These are phyloP conservation scores for Olyra latifolia DNA, from an alignment of 176 grass and related monocot genomes.

Conservation along the genomic window DNA sequence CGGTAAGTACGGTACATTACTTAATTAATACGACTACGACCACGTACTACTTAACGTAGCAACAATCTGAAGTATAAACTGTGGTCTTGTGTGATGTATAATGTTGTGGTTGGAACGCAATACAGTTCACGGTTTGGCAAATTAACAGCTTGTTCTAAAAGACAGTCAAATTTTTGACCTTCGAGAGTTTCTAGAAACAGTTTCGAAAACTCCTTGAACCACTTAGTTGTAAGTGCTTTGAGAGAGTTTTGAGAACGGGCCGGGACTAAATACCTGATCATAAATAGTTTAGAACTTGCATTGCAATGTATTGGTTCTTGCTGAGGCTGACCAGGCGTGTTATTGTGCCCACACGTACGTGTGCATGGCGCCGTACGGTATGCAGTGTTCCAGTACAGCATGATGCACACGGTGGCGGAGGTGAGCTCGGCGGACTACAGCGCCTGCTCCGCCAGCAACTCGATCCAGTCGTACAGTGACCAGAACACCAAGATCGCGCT, in stretches of 20 bases:
- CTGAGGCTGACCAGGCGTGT: background rate
- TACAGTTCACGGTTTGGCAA: too few species aligned
- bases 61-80: background rate
- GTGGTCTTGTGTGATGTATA: background rate
- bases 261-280: too few species aligned
- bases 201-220: too few species aligned
- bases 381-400: slow-evolving; percentile 78
- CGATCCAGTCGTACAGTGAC: slow-evolving; percentile 73
- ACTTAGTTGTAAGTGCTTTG: too few species aligned
- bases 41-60: too few species aligned
- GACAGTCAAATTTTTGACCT: too few species aligned
- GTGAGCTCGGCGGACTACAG: slow-evolving; percentile 68
- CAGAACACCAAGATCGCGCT: slow-evolving; percentile 90
- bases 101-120: background rate
- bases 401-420: slow-evolving; percentile 66
- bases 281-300: too few species aligned
- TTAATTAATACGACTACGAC: too few species aligned
- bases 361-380: background rate
- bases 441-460: slow-evolving; percentile 72
- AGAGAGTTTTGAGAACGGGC: too few species aligned
- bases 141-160: too few species aligned
- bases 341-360: background rate
- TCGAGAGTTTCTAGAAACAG: too few species aligned
- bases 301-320: background rate
- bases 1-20: slow-evolving; percentile 31